Evolutionary conservation across 805 yeast species (phyloP).

Genomic region (Candida ortonii): DNA sequence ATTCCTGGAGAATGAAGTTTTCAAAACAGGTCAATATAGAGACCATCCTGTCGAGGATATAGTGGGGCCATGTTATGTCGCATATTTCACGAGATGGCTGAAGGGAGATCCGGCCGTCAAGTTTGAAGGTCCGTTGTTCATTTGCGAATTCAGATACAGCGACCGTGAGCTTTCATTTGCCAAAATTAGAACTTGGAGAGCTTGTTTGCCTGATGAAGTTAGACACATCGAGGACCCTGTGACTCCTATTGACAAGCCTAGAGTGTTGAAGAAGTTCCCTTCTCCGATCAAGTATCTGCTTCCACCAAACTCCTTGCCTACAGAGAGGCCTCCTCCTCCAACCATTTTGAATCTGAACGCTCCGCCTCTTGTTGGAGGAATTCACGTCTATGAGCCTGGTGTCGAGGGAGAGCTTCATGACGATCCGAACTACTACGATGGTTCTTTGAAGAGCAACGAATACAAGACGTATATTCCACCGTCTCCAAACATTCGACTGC

Average conservation of each 20-base stretch:
- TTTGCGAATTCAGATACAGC: conserved; percentile 93
- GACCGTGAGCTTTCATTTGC: conserved; percentile 88
- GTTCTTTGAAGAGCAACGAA: conserved; percentile 24
- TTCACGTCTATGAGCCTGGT: conserved; percentile 71
- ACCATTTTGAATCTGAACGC: conserved; percentile 78
- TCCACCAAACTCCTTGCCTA: conserved; percentile 67
- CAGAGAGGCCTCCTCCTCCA: conserved; percentile 80
- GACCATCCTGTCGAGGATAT: conserved; percentile 89
- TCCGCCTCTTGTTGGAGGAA: conserved; percentile 94
- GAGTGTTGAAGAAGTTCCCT: conserved; percentile 69
- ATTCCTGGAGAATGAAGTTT: conserved; percentile 91
- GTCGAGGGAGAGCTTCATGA: conserved; percentile 50
- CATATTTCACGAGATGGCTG: conserved; percentile 89
- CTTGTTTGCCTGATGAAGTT: conserved; percentile 95
- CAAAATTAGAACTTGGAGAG: conserved; percentile 97
- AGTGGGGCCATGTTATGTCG: conserved; percentile 90
- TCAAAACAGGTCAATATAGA: conserved; percentile 94
- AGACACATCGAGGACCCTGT: conserved; percentile 82
- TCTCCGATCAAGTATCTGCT: conserved; percentile 82
- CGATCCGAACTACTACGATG: conserved; percentile 63
- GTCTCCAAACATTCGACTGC: conserved; percentile 27
- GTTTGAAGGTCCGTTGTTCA: conserved; percentile 78
- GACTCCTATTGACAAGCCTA: conserved; percentile 60
- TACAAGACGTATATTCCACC: conserved; percentile 33
- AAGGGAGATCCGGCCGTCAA: conserved; percentile 90